Conservation (phyloP, 345 rosid species). For the Toxicodendron radicans region DNA sequence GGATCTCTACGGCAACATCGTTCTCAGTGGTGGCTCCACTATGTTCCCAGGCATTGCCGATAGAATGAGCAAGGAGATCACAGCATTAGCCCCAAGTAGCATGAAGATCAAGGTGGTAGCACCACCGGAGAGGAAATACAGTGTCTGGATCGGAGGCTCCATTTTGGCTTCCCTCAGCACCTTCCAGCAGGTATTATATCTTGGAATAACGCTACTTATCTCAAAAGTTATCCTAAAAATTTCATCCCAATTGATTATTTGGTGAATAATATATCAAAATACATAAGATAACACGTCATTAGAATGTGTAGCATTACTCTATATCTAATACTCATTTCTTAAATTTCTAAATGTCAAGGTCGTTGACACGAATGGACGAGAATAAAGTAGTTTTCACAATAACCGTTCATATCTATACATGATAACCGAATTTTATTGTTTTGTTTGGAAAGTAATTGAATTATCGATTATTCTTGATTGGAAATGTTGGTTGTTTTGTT, state of each 20-base stretch:
- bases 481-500: conserved; percentile 13
- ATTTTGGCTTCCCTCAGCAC: conserved; percentile 59
- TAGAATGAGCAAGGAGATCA: conserved; percentile 78
- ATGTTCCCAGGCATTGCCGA: conserved; percentile 76
- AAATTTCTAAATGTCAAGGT: too few species aligned
- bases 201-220: too few species aligned
- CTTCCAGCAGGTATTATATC: conserved; percentile 58
- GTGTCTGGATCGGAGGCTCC: conserved; percentile 65
- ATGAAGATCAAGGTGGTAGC: conserved; percentile 64
- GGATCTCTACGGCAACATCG: conserved; percentile 58
- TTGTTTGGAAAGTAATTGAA: too few species aligned
- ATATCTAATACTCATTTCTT: background rate
- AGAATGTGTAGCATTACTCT: too few species aligned
- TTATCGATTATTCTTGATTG: background rate
- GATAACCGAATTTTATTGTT: too few species aligned
- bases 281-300: too few species aligned
- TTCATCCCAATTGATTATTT: too few species aligned
- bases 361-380: too few species aligned
- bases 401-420: too few species aligned
- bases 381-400: too few species aligned
- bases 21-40: conserved; percentile 66
- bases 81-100: conserved; percentile 66
- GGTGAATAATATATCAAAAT: too few species aligned
- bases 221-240: too few species aligned
- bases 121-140: conserved; percentile 63